Evolutionary conservation across 2,329 filamentous ascomycete genomes (phyloP).

Genomic region (Diaporthe citriasiana): DNA sequence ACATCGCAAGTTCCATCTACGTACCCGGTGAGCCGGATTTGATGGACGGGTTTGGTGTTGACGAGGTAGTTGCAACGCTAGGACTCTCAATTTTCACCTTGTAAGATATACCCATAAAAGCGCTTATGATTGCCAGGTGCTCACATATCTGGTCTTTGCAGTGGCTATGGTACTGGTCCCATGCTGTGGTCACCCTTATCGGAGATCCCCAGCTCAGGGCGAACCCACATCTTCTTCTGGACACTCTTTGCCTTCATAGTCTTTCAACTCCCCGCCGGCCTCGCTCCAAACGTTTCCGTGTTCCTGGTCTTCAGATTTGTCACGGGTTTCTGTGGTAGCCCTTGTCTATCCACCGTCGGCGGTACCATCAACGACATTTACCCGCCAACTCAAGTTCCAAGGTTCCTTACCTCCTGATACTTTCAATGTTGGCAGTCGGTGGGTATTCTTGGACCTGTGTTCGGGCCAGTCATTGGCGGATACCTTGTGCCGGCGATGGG

Average conservation of each 20-base stretch:
- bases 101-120: no score
- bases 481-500: constrained; percentile 10
- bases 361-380: constrained; percentile 25
- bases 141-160: constrained; percentile 62
- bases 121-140: no score
- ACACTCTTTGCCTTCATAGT: constrained; percentile 39
- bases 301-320: constrained; percentile 23
- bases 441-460: background rate
- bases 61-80: constrained; percentile 3
- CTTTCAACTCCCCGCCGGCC: constrained; percentile 3
- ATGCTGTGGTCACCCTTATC: constrained; percentile 33
- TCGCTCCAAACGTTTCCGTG: constrained; percentile 3
- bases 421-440: constrained; percentile 12
- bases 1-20: constrained; percentile 18
- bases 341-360: constrained; percentile 7
- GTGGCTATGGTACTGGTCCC: constrained; percentile 20
- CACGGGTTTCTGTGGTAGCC: constrained; percentile 19
- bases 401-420: background rate
- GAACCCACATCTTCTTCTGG: constrained; percentile 23
- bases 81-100: constrained; percentile 21
- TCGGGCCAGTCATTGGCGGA: constrained; percentile 13
- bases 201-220: constrained; percentile 15
- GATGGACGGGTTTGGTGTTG: constrained; percentile 9
- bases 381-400: background rate
- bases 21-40: constrained; percentile 26